These are phyloP conservation scores for Forsythia viridissima DNA, from an alignment of 257 asterid species.

Conservation along the genomic window DNA sequence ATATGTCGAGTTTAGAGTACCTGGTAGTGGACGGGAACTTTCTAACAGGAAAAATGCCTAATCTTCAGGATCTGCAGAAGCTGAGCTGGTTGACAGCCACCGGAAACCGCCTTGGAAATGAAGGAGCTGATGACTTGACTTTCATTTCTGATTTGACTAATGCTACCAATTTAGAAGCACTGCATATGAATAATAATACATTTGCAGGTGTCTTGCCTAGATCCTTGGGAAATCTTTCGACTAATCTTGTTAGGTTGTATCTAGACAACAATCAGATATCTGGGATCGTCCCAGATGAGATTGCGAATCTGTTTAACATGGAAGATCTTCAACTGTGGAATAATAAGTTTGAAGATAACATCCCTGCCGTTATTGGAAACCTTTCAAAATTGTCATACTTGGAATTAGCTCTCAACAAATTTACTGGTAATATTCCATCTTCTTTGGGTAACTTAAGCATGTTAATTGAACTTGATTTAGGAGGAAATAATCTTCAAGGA, in stretches of 20 bases:
- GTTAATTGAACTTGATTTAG: conserved; percentile 17
- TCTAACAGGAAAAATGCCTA: conserved; percentile 11
- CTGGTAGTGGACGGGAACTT: conserved; percentile 17
- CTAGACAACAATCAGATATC: conserved; percentile 16
- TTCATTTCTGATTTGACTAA: conserved; percentile 16
- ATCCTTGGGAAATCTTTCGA: conserved; percentile 21
- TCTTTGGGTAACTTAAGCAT: conserved; percentile 17
- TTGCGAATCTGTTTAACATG: conserved; percentile 17
- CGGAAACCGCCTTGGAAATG: conserved; percentile 16
- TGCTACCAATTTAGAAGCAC: conserved; percentile 14
- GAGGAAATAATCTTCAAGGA: conserved; percentile 10
- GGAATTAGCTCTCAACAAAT: conserved; percentile 11
- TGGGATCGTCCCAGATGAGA: conserved; percentile 18
- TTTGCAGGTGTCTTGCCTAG: conserved; percentile 18
- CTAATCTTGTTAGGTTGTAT: conserved; percentile 8
- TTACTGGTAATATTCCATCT: conserved; percentile 17
- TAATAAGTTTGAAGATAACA: conserved; percentile 17
- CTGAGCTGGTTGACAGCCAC: not conserved
- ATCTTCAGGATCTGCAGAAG: not conserved
- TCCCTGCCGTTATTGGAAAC: conserved; percentile 19
- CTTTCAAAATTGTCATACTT: conserved; percentile 17
- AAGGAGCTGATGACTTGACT: not conserved
- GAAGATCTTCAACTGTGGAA: conserved; percentile 13
- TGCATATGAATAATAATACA: conserved; percentile 10
- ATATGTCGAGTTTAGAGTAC: conserved; percentile 12